Percentiles rank a stretch among this genome's conserved stretches.
Evolutionary conservation across 2,329 filamentous ascomycete genomes (phyloP).

Genomic region (Aspergillus ustus): DNA sequence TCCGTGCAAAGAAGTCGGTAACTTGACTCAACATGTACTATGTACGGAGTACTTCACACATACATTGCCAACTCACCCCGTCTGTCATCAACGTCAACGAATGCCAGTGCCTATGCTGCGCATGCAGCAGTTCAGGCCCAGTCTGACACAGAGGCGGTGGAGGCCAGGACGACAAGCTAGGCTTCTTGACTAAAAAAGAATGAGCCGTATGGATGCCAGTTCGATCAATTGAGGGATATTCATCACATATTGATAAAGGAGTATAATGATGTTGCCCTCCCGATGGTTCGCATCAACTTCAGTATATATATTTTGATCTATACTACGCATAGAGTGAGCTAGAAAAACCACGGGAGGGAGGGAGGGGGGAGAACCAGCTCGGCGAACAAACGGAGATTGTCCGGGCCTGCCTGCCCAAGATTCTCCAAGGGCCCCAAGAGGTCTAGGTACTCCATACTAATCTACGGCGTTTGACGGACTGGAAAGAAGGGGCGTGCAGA

Average conservation of each 20-base stretch:
- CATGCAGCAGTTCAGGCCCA: background rate
- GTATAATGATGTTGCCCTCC: no score
- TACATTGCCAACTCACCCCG: constrained; percentile 11
- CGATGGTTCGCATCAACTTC: background rate
- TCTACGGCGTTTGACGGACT: no score
- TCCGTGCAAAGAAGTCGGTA: background rate
- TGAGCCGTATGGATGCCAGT: no score
- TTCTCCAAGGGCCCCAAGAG: background rate
- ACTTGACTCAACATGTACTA: constrained; percentile 6
- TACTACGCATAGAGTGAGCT: background rate
- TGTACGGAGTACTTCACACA: background rate
- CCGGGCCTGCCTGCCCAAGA: background rate
- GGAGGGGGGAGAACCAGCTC: background rate
- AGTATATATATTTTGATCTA: background rate
- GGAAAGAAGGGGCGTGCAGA: background rate
- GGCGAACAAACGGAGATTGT: background rate
- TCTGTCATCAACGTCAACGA: background rate
- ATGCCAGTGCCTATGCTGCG: background rate
- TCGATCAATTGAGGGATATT: no score
- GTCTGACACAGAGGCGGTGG: background rate
- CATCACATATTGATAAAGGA: no score
- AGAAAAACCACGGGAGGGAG: no score
- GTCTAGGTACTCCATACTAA: background rate
- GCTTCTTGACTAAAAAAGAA: no score
- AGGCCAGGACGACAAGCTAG: background rate